These are phyloP conservation scores for Basipetospora chlamydospora DNA, from an alignment of 2,329 filamentous ascomycete species.

Conservation along the genomic window DNA sequence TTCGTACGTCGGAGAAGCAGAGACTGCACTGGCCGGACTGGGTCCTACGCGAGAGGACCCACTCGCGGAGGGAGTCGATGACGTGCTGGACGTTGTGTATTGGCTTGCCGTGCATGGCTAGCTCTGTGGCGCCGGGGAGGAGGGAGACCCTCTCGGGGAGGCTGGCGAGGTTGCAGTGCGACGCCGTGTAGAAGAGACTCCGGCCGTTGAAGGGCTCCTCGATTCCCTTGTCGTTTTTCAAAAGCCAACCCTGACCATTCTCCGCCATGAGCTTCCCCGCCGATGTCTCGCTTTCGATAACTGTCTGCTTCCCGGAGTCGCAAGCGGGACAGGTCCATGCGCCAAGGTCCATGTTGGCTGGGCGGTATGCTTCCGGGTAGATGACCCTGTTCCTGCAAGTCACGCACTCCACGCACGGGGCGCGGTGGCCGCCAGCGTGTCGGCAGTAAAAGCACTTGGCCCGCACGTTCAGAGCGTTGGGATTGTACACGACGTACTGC, in stretches of 20 bases:
- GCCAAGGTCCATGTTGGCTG: constrained; percentile 13
- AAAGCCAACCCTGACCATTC: constrained; percentile 27
- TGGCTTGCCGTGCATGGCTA: constrained; percentile 23
- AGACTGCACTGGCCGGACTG: constrained; percentile 27
- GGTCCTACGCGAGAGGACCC: constrained; percentile 21
- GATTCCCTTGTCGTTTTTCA: constrained; percentile 22
- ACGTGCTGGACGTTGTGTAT: constrained; percentile 25
- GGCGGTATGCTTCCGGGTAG: constrained; percentile 29
- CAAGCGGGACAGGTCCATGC: constrained; percentile 2
- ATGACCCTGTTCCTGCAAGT: constrained; percentile 30
- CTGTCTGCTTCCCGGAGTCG: constrained; percentile 16
- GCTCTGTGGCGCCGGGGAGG: constrained; percentile 13
- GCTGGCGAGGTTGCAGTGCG: constrained; percentile 14
- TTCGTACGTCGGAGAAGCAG: constrained; percentile 25
- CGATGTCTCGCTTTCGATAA: constrained; percentile 22
- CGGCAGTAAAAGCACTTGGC: constrained; percentile 36
- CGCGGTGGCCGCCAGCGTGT: constrained; percentile 10
- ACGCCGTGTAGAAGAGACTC: constrained; percentile 24
- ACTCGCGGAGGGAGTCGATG: constrained; percentile 18
- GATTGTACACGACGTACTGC: constrained; percentile 35
- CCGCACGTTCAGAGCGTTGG: constrained; percentile 23
- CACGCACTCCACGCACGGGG: constrained; percentile 29
- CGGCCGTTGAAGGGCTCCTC: constrained; percentile 21
- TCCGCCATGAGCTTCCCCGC: constrained; percentile 21
- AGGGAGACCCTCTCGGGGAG: constrained; percentile 23